These are phyloP conservation scores for Mycotypha africana DNA, from an alignment of 371 early-diverging fungal species.

Conservation along the genomic window DNA sequence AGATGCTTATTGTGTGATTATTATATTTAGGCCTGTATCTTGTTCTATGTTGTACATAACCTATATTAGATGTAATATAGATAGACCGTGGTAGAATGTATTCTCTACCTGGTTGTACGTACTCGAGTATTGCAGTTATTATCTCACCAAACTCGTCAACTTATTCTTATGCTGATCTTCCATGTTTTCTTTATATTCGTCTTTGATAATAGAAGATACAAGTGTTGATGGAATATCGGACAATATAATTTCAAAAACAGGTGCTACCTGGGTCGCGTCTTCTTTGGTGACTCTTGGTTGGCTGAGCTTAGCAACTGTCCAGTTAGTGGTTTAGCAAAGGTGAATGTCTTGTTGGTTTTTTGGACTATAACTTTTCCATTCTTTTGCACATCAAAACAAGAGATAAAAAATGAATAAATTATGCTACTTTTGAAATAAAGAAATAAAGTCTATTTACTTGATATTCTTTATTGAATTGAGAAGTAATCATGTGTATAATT, in stretches of 20 bases:
- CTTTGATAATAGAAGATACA: neutral
- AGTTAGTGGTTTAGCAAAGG: conserved; percentile 1
- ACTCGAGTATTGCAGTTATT: too few relatives aligned
- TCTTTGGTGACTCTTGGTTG: neutral
- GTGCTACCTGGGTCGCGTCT: too few relatives aligned
- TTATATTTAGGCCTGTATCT: too few relatives aligned
- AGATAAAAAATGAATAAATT: too few relatives aligned
- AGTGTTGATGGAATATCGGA: conserved; percentile 1
- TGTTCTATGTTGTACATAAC: too few relatives aligned
- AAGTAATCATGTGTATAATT: neutral
- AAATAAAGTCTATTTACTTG: neutral
- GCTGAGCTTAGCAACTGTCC: neutral
- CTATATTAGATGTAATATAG: too few relatives aligned
- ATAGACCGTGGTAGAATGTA: too few relatives aligned
- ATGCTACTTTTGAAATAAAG: too few relatives aligned
- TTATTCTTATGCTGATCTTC: neutral
- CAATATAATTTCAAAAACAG: conserved; percentile 1
- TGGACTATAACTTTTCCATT: neutral
- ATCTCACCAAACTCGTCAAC: too few relatives aligned
- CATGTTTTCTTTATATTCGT: neutral
- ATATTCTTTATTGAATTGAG: neutral
- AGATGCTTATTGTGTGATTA: too few relatives aligned
- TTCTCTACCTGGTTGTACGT: too few relatives aligned
- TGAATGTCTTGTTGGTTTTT: conserved; percentile 1
- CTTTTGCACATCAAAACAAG: neutral